Percentiles rank a stretch among this genome's conserved stretches.
These are phyloP conservation scores for Penicillium concentricum DNA, from an alignment of 2,329 filamentous ascomycete genomes.

Conservation along the genomic window DNA sequence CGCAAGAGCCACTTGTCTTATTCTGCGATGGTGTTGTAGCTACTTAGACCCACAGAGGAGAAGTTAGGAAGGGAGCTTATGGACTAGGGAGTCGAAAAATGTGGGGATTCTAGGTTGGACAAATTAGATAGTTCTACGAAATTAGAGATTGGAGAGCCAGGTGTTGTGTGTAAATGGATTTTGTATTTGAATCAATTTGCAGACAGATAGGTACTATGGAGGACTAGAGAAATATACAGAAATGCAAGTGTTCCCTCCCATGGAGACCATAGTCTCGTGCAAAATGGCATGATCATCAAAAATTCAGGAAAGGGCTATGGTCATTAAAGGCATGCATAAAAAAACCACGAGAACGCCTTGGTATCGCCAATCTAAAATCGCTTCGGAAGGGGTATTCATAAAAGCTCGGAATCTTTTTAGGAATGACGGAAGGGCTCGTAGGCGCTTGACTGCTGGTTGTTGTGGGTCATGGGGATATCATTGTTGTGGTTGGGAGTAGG, in stretches of 20 bases:
- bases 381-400: slow-evolving; percentile 11
- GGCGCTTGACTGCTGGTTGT: slow-evolving; percentile 25
- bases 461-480: slow-evolving; percentile 28
- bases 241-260: slow-evolving; percentile 3
- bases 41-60: background rate
- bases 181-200: background rate
- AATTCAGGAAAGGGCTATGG: background rate
- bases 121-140: background rate
- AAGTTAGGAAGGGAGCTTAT: no score
- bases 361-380: slow-evolving; percentile 24
- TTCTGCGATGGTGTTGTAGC: background rate
- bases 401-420: slow-evolving; percentile 16
- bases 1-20: background rate
- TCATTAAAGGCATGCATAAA: slow-evolving; percentile 14
- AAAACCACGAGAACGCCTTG: slow-evolving; percentile 18
- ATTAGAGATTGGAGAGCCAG: background rate
- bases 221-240: slow-evolving; percentile 1
- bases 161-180: background rate
- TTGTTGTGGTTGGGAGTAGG: slow-evolving; percentile 19
- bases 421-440: slow-evolving; percentile 42
- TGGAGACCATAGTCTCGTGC: background rate
- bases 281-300: slow-evolving; percentile 14
- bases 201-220: background rate
- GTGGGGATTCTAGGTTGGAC: background rate
- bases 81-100: background rate